Conservation (phyloP, 1,284 basidiomycete species). For the Nidula niveotomentosa region DNA sequence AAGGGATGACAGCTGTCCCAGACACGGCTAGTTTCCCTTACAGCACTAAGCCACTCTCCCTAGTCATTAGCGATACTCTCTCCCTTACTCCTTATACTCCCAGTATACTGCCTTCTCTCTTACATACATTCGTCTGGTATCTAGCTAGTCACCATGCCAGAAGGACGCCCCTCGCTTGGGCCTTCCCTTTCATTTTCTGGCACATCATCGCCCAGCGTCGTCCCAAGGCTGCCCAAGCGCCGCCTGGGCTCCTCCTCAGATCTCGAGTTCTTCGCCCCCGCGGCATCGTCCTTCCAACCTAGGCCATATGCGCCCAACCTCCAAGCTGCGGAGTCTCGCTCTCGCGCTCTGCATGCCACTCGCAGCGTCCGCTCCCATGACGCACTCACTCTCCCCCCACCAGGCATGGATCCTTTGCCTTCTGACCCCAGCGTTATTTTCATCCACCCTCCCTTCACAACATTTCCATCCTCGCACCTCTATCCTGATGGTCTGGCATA, state of each 20-base stretch:
- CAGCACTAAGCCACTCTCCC: not conserved
- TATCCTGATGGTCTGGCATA: conserved; percentile 69
- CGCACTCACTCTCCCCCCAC: conserved; percentile 42
- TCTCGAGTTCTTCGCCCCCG: conserved; percentile 57
- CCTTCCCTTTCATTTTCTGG: conserved; percentile 21
- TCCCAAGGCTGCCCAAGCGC: conserved; percentile 43
- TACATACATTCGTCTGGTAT: no score
- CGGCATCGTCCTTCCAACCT: conserved; percentile 58
- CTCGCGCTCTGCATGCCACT: conserved; percentile 17
- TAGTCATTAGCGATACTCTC: conserved; percentile 1
- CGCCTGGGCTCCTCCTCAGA: conserved; percentile 42
- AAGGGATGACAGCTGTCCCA: conserved; percentile 16
- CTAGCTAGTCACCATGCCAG: conserved; percentile 24
- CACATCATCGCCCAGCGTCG: conserved; percentile 13
- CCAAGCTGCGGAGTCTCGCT: conserved; percentile 16
- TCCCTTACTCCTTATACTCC: conserved; percentile 5
- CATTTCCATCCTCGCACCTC: conserved; percentile 59
- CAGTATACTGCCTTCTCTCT: no score
- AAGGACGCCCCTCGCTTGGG: conserved; percentile 18
- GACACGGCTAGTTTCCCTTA: no score
- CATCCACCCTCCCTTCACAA: conserved; percentile 67
- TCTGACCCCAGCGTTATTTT: conserved; percentile 63
- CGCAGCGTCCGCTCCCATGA: conserved; percentile 29
- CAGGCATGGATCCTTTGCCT: conserved; percentile 64
- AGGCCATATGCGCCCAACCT: conserved; percentile 50